Conservation (phyloP, 1,284 basidiomycete genomes). For the Kwoniella shivajii region DNA sequence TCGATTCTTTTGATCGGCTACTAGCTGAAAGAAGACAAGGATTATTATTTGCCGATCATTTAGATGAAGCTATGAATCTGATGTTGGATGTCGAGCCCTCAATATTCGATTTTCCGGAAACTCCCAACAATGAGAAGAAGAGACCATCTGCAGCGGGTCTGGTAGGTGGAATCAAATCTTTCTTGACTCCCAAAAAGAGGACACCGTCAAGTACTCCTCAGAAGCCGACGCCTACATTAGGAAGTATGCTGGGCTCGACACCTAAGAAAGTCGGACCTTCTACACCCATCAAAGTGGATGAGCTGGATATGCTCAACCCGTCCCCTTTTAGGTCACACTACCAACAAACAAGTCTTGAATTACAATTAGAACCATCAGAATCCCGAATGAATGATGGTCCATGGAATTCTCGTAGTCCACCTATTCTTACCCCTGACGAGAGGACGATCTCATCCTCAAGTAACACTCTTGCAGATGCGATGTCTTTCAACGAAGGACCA, state of each 20-base stretch:
- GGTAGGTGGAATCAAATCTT: slow-evolving; percentile 67
- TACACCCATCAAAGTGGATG: slow-evolving; percentile 3
- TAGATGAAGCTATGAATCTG: slow-evolving; percentile 82
- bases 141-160: slow-evolving; percentile 17
- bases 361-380: slow-evolving; percentile 64
- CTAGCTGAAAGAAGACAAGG: slow-evolving; percentile 84
- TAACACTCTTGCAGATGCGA: too few species aligned
- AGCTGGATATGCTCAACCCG: slow-evolving; percentile 53
- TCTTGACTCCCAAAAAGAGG: slow-evolving; percentile 71
- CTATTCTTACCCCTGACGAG: background rate
- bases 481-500: background rate
- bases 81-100: slow-evolving; percentile 61
- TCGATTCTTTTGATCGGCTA: slow-evolving; percentile 77
- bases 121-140: slow-evolving; percentile 13
- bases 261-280: background rate
- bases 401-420: slow-evolving; percentile 59
- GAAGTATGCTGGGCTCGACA: background rate
- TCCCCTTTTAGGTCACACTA: slow-evolving; percentile 87
- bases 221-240: background rate
- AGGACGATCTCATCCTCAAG: too few species aligned
- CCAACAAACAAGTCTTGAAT: slow-evolving; percentile 67
- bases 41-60: slow-evolving; percentile 86
- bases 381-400: slow-evolving; percentile 61
- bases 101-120: slow-evolving; percentile 28
- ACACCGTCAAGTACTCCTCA: slow-evolving; percentile 4